Conservation (phyloP, 2,329 filamentous ascomycete species). For the Paracamarosporium sp. region DNA sequence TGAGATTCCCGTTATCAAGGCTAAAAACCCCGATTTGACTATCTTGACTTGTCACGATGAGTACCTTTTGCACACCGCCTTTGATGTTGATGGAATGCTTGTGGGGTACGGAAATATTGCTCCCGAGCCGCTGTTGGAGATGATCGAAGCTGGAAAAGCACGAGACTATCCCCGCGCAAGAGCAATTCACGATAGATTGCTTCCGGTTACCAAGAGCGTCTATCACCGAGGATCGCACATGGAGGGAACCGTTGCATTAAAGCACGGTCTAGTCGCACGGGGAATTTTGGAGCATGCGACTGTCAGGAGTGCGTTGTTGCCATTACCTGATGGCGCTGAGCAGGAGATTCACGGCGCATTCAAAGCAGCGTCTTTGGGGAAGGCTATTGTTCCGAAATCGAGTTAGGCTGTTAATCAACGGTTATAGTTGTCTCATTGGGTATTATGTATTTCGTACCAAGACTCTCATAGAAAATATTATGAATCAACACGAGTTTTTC, state of each 20-base stretch:
- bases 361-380: constrained; percentile 40
- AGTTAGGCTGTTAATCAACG: constrained; percentile 4
- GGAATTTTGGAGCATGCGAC: constrained; percentile 59
- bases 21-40: constrained; percentile 57
- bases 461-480: background rate
- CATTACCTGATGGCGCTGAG: constrained; percentile 52
- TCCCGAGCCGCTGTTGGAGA: constrained; percentile 57
- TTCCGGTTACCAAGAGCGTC: constrained; percentile 61
- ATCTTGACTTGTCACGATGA: constrained; percentile 62
- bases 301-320: constrained; percentile 58
- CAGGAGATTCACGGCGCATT: constrained; percentile 53
- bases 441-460: background rate
- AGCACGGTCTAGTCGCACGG: constrained; percentile 59
- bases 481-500: background rate
- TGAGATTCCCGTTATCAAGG: constrained; percentile 61
- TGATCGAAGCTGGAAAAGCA: constrained; percentile 60
- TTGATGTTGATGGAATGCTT: constrained; percentile 61
- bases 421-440: background rate
- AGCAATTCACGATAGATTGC: constrained; percentile 57
- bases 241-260: constrained; percentile 60
- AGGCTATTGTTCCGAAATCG: constrained; percentile 32
- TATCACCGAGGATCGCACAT: constrained; percentile 63
- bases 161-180: constrained; percentile 58
- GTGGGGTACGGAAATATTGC: constrained; percentile 63
- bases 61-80: constrained; percentile 60